Evolutionary conservation across 352 stramenopile species (phyloP).

Genomic region (Globisporangium perplexum): DNA sequence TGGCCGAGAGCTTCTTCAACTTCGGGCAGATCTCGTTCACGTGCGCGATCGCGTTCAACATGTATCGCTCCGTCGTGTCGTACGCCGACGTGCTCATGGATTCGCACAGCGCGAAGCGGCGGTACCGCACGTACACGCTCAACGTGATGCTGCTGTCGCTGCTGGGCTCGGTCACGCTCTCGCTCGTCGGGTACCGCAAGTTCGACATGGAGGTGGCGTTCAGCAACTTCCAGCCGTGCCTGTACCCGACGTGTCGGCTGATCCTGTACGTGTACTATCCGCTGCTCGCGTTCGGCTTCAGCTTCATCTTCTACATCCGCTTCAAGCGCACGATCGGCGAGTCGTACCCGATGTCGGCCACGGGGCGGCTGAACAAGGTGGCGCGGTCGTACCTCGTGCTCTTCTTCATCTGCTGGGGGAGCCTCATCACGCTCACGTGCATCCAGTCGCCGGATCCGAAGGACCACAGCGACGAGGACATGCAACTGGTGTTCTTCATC

Average conservation of each 20-base stretch:
- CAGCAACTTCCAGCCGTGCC: conserved; percentile 49
- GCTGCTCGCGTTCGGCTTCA: conserved; percentile 63
- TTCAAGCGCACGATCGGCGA: conserved; percentile 73
- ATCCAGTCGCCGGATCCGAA: conserved; percentile 28
- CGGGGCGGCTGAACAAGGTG: conserved; percentile 58
- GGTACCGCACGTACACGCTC: conserved; percentile 55
- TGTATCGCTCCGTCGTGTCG: conserved; percentile 74
- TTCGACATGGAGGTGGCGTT: conserved; percentile 17
- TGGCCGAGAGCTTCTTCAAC: conserved; percentile 74
- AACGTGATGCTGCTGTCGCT: conserved; percentile 66
- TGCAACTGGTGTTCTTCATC: conserved; percentile 26
- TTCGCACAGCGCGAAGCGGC: conserved; percentile 51
- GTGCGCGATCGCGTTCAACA: conserved; percentile 73
- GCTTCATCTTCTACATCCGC: conserved; percentile 73
- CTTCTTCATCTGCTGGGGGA: conserved; percentile 74
- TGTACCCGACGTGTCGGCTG: conserved; percentile 59
- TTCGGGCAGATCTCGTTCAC: conserved; percentile 78
- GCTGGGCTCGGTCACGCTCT: conserved; percentile 47
- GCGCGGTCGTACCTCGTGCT: conserved; percentile 60
- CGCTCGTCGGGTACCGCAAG: conserved; percentile 49
- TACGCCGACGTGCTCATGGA: conserved; percentile 70
- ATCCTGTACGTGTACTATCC: conserved; percentile 80
- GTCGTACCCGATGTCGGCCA: conserved; percentile 65
- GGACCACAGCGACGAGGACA: conserved; percentile 14
- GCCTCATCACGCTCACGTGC: conserved; percentile 56